A percentile compares a stretch with the other conserved stretches of the same genome.
Evolutionary conservation across 305 asterid genomes (phyloP).

Genomic region (Fraxinus velutina): DNA sequence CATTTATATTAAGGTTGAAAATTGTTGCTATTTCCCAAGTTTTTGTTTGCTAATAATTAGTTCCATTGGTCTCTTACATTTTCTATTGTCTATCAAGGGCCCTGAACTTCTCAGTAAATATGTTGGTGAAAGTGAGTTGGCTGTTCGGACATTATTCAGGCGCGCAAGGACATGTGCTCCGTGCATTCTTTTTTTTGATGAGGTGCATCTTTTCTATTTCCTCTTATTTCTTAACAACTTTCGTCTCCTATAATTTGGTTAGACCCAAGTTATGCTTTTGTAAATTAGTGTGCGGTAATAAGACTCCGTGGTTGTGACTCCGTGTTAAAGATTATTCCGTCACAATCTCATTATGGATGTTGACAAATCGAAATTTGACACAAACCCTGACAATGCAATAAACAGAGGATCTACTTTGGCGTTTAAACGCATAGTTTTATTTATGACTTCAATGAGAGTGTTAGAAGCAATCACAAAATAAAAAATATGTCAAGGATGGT

Average conservation of each 20-base stretch:
- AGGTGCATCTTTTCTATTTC: slow-evolving; percentile 38
- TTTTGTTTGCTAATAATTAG: slow-evolving; percentile 13
- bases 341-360: background rate
- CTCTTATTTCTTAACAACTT: background rate
- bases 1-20: slow-evolving; percentile 72
- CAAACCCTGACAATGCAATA: too few species aligned
- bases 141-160: slow-evolving; percentile 67
- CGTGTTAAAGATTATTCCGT: background rate
- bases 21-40: background rate
- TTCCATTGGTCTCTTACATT: slow-evolving; percentile 7
- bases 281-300: background rate
- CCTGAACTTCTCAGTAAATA: slow-evolving; percentile 81
- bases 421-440: background rate
- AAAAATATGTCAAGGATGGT: background rate
- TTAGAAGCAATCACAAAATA: background rate
- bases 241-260: background rate
- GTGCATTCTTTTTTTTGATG: slow-evolving; percentile 87
- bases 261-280: slow-evolving; percentile 23
- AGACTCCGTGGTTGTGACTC: background rate
- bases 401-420: background rate
- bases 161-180: slow-evolving; percentile 92
- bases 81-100: slow-evolving; percentile 49
- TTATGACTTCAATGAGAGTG: background rate
- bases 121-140: slow-evolving; percentile 91
- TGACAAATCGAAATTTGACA: too few species aligned